These are phyloP conservation scores for Lyophyllum shimeji DNA, from an alignment of 768 basidiomycete genomes.

Conservation along the genomic window DNA sequence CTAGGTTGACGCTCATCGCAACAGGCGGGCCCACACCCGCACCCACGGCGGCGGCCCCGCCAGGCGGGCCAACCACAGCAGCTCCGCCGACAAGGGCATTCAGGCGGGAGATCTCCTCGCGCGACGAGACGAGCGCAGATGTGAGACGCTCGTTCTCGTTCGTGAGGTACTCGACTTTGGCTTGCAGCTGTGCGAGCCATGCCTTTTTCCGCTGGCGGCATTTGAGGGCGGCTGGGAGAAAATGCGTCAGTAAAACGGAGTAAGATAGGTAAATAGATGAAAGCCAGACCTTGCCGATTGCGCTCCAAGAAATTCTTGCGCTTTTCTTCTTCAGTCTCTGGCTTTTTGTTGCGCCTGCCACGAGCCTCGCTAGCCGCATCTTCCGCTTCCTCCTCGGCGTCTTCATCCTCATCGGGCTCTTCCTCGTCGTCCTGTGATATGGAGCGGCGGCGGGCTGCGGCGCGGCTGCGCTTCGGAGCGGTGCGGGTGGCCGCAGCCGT, in stretches of 20 bases:
- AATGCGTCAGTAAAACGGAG: neutral
- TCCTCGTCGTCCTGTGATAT: conserved; percentile 37
- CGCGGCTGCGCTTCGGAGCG: conserved; percentile 40
- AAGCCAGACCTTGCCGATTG: conserved; percentile 85
- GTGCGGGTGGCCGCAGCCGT: conserved; percentile 3
- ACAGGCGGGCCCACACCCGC: conserved; percentile 38
- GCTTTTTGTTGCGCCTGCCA: conserved; percentile 55
- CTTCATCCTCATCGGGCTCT: conserved; percentile 39
- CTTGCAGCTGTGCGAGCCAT: conserved; percentile 91
- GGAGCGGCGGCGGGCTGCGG: conserved; percentile 29
- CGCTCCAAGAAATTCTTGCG: conserved; percentile 94
- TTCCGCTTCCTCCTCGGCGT: conserved; percentile 40
- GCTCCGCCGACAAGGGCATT: conserved; percentile 69
- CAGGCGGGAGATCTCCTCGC: conserved; percentile 90
- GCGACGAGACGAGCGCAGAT: conserved; percentile 78
- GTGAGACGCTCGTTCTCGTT: conserved; percentile 95
- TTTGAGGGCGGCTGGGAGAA: conserved; percentile 82
- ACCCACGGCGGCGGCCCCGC: conserved; percentile 23
- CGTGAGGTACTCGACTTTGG: conserved; percentile 89
- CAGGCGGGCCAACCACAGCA: conserved; percentile 45
- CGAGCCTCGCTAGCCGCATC: conserved; percentile 20
- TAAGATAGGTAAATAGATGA: neutral
- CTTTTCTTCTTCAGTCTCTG: conserved; percentile 98
- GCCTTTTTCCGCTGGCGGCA: conserved; percentile 99
- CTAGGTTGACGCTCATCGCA: conserved; percentile 44